Conservation (phyloP, 202 grass and related monocot species). For the Schoenoplectus triqueter region DNA sequence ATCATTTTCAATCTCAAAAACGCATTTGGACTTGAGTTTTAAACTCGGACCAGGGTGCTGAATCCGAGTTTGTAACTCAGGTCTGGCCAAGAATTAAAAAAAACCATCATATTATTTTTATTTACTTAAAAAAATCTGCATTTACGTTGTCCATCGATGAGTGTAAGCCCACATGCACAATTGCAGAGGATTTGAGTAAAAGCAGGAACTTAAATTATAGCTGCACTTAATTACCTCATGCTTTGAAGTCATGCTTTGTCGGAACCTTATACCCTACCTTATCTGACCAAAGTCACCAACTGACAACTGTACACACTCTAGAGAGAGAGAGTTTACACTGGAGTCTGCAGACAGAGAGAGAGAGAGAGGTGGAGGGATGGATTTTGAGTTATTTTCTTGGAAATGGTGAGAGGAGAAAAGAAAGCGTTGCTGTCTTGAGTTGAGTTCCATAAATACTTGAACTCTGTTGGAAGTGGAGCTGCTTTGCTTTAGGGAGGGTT, state of each 20-base stretch:
- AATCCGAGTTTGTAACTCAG: too few relatives aligned
- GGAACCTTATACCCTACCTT: constrained; percentile 44
- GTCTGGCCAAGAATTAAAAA: too few relatives aligned
- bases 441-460: constrained; percentile 40
- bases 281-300: constrained; percentile 20
- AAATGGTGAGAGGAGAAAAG: constrained; percentile 35
- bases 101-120: too few relatives aligned
- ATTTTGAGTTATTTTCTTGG: constrained; percentile 35
- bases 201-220: constrained; percentile 57
- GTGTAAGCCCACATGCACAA: background rate
- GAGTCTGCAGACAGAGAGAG: background rate
- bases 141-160: background rate
- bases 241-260: constrained; percentile 91
- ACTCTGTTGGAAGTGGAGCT: constrained; percentile 53
- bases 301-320: background rate
- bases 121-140: too few relatives aligned
- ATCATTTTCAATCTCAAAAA: too few relatives aligned
- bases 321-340: background rate
- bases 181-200: constrained; percentile 41
- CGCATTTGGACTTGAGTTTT: too few relatives aligned
- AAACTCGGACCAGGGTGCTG: too few relatives aligned
- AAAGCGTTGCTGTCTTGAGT: constrained; percentile 21
- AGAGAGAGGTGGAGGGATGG: background rate
- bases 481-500: constrained; percentile 67
- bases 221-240: constrained; percentile 70